Evolutionary conservation across 805 yeast genomes (phyloP).

Genomic region (Saccharomycopsis sp.): DNA sequence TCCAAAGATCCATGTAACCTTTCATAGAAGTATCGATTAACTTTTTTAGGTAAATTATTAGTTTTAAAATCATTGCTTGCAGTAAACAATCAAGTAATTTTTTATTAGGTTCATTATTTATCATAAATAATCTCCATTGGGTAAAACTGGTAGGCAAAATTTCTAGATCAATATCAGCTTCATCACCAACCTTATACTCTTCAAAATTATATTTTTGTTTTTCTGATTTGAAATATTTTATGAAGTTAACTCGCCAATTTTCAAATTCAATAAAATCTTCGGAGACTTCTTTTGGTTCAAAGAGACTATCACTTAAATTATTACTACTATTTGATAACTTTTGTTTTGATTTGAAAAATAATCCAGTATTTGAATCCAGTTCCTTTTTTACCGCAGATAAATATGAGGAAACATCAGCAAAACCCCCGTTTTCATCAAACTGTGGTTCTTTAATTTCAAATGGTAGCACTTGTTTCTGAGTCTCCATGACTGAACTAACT

Average conservation of each 20-base stretch:
- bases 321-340: neutral
- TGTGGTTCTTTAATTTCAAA: conserved; percentile 9
- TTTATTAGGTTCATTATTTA: conserved; percentile 7
- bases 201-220: neutral
- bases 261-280: no score
- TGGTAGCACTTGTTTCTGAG: conserved; percentile 12
- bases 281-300: neutral
- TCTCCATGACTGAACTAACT: conserved; percentile 4
- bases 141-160: conserved; percentile 15
- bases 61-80: conserved; percentile 9
- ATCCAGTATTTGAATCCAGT: conserved; percentile 4
- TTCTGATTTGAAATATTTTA: conserved; percentile 1
- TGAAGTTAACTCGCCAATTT: no score
- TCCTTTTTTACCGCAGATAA: conserved; percentile 14
- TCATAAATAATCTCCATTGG: conserved; percentile 17
- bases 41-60: conserved; percentile 16
- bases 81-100: conserved; percentile 1
- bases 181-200: neutral
- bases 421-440: conserved; percentile 2
- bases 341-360: neutral
- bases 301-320: neutral
- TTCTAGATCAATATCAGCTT: neutral
- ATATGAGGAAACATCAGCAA: conserved; percentile 14
- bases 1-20: conserved; percentile 12
- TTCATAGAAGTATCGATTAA: conserved; percentile 10